Evolutionary conservation across 75 land plant species (phyloP), one percentile per base, ranked within the genome.

Genomic region (Gnetum montanum): DNA sequence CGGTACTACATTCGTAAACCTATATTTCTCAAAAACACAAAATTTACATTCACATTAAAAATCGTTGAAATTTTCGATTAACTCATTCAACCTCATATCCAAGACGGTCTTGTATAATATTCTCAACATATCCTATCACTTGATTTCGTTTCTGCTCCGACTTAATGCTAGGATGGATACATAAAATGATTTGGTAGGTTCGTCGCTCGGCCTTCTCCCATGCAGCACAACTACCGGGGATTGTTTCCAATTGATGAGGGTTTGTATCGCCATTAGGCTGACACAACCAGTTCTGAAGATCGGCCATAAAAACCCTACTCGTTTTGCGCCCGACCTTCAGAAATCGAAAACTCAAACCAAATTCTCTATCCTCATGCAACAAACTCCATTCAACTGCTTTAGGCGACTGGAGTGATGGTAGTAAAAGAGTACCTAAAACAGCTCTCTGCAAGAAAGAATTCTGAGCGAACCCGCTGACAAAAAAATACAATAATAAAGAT

Each of bases 261-360:
- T 45, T 48, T 33, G 45, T 15, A 5, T 54, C 30, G 72, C 77
- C 72, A 44, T 60, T 64, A 6, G 72, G 62, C 77, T 64, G 72
- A n/a, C n/a, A n/a, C 27, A 58, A 66, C 66, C 56, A 43, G 33
- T 29, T 61, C 49, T 64, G 75, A 28, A 61, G 67, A 64, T 75
- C 78, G 78, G 69, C 78, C 78, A 75, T 75, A 60, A 68, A 65
- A 68, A 19, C 71, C 62, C n/a, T n/a, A n/a, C n/a, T n/a, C n/a
- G n/a, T n/a, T n/a, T n/a, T n/a, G n/a, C n/a, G 18, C 57, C 23
- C n/a, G n/a, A n/a, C n/a, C n/a, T n/a, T n/a, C n/a, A n/a, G n/a
- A n/a, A n/a, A n/a, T n/a, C n/a, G n/a, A n/a, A n/a, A n/a, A n/a
- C n/a, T n/a, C n/a, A n/a, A n/a, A n/a, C n/a, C n/a, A n/a, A n/a